Conservation (phyloP, 306 rosid species). For the Hippophae rhamnoides region DNA sequence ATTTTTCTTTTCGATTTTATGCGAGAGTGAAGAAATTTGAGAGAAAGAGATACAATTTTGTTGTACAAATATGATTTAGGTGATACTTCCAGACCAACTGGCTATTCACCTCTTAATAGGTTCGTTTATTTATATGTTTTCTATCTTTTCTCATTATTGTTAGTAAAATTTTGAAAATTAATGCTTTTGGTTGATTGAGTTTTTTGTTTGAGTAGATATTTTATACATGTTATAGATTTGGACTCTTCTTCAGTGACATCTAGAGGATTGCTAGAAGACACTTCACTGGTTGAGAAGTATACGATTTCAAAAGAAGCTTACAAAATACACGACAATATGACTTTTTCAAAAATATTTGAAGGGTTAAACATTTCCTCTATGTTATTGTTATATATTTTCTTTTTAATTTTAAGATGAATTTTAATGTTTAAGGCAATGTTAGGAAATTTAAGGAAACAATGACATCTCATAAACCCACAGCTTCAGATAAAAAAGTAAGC, state of each 20-base stretch:
- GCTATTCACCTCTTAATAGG: conserved; percentile 83
- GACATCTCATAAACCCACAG: conserved; percentile 43
- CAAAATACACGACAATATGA: conserved; percentile 55
- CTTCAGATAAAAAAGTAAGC: conserved; percentile 51
- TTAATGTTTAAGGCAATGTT: conserved; percentile 49
- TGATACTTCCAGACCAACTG: conserved; percentile 52
- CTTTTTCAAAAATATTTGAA: background rate
- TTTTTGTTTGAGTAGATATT: conserved; percentile 37
- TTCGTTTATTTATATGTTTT: conserved; percentile 7
- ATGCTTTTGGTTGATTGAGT: background rate
- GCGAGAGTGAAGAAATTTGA: no score
- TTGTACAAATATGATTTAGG: no score
- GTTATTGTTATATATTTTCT: no score
- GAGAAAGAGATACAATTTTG: no score
- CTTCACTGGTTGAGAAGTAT: conserved; percentile 80
- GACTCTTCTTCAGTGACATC: conserved; percentile 84
- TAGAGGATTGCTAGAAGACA: conserved; percentile 97
- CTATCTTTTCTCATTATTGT: background rate
- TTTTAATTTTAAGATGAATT: background rate
- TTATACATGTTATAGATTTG: conserved; percentile 67
- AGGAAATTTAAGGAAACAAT: conserved; percentile 72
- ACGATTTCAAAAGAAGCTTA: conserved; percentile 78
- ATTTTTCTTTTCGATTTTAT: no score
- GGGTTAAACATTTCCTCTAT: no score
- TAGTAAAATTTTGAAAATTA: background rate